A percentile compares a stretch with the other conserved stretches of the same genome.
Conservation (phyloP, 768 basidiomycete genomes). For the Asterophora parasitica region DNA sequence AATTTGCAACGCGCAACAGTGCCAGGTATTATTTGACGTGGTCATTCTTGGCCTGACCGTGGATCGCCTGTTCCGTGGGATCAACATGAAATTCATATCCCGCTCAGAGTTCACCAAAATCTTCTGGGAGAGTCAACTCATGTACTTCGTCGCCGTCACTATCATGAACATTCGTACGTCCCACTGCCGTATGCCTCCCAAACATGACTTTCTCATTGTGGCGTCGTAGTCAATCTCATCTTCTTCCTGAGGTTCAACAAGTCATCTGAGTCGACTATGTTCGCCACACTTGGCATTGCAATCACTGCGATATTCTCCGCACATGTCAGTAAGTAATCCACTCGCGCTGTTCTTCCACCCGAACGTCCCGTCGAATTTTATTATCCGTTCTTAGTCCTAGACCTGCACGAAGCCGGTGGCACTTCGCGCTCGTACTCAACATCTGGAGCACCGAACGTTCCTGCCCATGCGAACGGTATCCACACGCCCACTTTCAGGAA, state of each 20-base stretch:
- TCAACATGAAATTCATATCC: conserved; percentile 11
- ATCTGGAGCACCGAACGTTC: background rate
- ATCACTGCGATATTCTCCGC: conserved; percentile 17
- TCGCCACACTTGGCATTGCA: conserved; percentile 20
- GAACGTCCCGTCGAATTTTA: background rate
- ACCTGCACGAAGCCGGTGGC: conserved; percentile 12
- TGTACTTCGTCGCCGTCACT: conserved; percentile 19
- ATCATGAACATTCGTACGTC: conserved; percentile 16
- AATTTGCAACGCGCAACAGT: conserved; percentile 3
- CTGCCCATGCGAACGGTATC: conserved; percentile 8
- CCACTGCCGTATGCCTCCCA: background rate
- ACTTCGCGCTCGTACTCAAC: conserved; percentile 6
- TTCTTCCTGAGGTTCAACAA: conserved; percentile 19
- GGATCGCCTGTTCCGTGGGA: conserved; percentile 16
- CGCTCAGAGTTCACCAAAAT: conserved; percentile 18
- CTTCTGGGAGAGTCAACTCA: conserved; percentile 20
- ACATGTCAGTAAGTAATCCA: conserved; percentile 15
- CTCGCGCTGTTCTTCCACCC: background rate
- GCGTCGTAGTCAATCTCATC: conserved; percentile 15
- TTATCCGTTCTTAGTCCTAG: conserved; percentile 8
- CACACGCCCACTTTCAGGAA: conserved; percentile 13
- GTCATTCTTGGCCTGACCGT: conserved; percentile 18
- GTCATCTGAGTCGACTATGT: conserved; percentile 17
- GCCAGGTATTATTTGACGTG: conserved; percentile 16
- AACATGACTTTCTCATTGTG: background rate